Base-by-base conservation (phyloP, 805 yeast genomes). In the Zygotorulaspora florentina region DNA sequence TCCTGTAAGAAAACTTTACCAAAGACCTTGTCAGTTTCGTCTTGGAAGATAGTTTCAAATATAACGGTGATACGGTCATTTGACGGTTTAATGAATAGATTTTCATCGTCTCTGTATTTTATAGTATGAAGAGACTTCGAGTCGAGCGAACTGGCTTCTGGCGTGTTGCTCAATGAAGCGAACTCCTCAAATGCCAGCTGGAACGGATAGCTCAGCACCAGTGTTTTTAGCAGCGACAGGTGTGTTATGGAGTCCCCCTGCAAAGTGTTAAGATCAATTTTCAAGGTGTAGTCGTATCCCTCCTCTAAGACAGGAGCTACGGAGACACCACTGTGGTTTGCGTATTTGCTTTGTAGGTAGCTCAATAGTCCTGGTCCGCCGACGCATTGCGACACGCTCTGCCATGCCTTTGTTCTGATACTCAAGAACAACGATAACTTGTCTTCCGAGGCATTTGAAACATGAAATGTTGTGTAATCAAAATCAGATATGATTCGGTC, bases 51-150 rank as follows among this genome's bases (percentile, higher is more conserved):
- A 3, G 98, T 93, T 40, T 96, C 87, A 69, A 93, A 93, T 39
- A 93, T 85, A 33, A 91, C 97, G 1, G 99, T 93, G 43, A 93
- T 96, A 67, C 99, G 83, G 68, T 93, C 99, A 62, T 84, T 87
- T 28, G 95, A 81, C 3, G 99, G 96, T 66, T 84, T 83, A 61
- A 93, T 81, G 65, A 80, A 93, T 60, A 93, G 88, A 46, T 89
- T 79, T 67, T 93, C 99, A 57, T 85, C 88, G 46, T 93, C 97
- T 62, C 99, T 83, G 70, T 93, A 91, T 65, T 85, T 81, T 46
- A 93, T 74, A 17, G 64, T 64, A 42, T 58, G 60, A 27, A 69
- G 40, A 44, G 49, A 39, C 46, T 66, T 38, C 45, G 52, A 17
- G 51, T 61, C 49, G n/a, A 47, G 43, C 1, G 68, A 55, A 3